Evolutionary conservation across 495 filamentous ascomycete genomes (phyloP).

Genomic region (Penicillium canescens): DNA sequence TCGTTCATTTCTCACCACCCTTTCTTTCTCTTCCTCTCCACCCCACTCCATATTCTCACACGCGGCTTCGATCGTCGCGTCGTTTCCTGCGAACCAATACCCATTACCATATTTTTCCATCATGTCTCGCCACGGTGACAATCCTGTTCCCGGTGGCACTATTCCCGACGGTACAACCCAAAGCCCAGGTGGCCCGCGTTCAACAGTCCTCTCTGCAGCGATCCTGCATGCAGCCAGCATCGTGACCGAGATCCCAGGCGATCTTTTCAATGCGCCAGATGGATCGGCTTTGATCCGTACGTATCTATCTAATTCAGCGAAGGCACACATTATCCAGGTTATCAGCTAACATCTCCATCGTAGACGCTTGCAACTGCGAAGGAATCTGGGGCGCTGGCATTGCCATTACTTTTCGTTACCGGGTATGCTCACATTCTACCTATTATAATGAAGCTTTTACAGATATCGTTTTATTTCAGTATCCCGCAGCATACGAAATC

Average conservation of each 20-base stretch:
- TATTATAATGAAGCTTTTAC: background rate
- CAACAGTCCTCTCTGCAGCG: background rate
- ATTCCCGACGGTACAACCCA: too few relatives aligned
- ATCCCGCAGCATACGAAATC: conserved; percentile 37
- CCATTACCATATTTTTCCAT: too few relatives aligned
- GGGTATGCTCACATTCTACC: conserved; percentile 19
- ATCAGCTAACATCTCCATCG: background rate
- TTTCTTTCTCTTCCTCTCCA: too few relatives aligned
- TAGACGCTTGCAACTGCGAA: conserved; percentile 50
- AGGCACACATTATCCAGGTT: background rate
- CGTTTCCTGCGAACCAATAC: too few relatives aligned
- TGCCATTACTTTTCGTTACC: conserved; percentile 33
- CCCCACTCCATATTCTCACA: too few relatives aligned
- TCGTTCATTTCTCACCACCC: too few relatives aligned
- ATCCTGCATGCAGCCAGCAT: background rate
- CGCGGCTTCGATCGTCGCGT: too few relatives aligned
- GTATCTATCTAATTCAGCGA: conserved; percentile 3
- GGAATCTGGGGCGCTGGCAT: conserved; percentile 49
- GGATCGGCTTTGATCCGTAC: conserved; percentile 46
- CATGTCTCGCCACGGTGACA: too few relatives aligned
- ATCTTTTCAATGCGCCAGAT: conserved; percentile 47
- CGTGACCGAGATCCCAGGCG: conserved; percentile 33
- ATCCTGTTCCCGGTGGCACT: too few relatives aligned
- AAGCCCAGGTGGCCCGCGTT: background rate
- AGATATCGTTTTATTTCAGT: conserved; percentile 23